Conservation (phyloP, 2,329 filamentous ascomycete genomes). For the Albophoma yamanashiensis region DNA sequence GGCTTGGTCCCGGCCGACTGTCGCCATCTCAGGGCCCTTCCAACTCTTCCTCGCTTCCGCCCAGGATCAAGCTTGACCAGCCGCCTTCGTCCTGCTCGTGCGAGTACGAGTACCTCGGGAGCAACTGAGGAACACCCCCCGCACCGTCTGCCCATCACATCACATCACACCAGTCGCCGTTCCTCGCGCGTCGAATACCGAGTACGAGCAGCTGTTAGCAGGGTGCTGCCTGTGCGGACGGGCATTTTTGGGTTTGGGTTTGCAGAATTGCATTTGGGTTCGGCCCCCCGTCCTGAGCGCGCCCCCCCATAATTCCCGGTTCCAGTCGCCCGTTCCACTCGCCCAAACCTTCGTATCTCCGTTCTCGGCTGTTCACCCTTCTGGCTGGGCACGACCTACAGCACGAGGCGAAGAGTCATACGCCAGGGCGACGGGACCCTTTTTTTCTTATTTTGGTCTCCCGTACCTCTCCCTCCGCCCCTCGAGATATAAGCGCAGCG, state of each 20-base stretch:
- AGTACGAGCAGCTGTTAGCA: not conserved
- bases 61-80: not conserved
- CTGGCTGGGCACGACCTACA: conserved; percentile 1
- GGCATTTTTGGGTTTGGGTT: not conserved
- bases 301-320: conserved; percentile 4
- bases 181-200: not conserved
- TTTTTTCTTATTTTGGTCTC: not conserved
- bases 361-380: conserved; percentile 5
- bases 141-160: conserved; percentile 1
- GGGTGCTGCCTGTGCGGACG: not conserved
- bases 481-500: not conserved
- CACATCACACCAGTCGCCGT: not conserved
- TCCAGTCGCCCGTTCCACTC: conserved; percentile 1
- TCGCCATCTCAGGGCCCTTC: not conserved
- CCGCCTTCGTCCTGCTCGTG: not conserved
- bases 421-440: not conserved
- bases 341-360: conserved; percentile 4
- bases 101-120: not conserved
- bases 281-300: not conserved
- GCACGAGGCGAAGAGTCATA: conserved; percentile 2
- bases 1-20: not conserved
- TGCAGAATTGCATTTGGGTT: not conserved
- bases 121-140: conserved; percentile 1
- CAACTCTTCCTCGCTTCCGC: not conserved
- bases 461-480: not conserved